Conservation (phyloP, 345 rosid genomes). For the Salix dunnii region DNA sequence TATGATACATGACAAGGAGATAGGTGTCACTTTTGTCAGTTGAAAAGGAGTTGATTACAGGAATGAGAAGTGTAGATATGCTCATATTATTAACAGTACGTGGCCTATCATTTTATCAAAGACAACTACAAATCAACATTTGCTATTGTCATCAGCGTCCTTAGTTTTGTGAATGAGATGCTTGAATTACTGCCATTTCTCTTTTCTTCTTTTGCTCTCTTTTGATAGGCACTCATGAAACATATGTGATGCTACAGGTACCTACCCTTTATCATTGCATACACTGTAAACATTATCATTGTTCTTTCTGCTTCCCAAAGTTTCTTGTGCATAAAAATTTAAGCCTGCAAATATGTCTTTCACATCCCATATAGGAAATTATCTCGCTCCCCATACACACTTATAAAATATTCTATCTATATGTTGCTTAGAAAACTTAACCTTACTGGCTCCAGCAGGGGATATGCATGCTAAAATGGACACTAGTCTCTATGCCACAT, state of each 20-base stretch:
- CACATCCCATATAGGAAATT: not conserved
- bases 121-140: not conserved
- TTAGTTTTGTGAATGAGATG: not conserved
- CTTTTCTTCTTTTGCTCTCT: not conserved
- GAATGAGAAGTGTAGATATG: not conserved
- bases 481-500: conserved; percentile 1
- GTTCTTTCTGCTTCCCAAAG: not conserved
- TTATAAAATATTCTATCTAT: not conserved
- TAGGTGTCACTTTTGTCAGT: not conserved
- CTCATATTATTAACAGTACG: not conserved
- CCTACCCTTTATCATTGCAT: not conserved
- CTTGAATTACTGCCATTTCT: not conserved
- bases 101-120: not conserved
- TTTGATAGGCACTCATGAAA: not conserved
- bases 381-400: not conserved
- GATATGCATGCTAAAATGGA: not conserved
- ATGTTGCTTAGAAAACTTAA: not conserved
- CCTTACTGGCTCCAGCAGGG: not conserved
- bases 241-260: not conserved
- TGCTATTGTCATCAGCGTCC: not conserved
- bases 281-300: not conserved
- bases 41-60: not conserved
- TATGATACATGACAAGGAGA: not conserved
- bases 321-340: not conserved
- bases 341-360: not conserved